phyloP scores from a whole-genome alignment of 2,329 filamentous ascomycete species.

The Diplodia scrobiculata region DNA sequence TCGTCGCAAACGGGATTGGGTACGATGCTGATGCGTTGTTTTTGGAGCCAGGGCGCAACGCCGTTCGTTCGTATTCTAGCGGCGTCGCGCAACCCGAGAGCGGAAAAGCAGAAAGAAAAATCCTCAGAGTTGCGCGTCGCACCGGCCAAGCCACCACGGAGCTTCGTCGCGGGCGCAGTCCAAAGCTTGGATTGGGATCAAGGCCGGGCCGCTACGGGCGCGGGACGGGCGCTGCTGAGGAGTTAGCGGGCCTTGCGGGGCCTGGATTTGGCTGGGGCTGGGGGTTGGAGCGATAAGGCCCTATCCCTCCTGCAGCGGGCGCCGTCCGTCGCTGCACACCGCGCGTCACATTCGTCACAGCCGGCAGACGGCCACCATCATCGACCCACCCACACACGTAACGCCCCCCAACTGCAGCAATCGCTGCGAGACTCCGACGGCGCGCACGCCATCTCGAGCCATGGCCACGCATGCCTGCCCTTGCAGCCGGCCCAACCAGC shows the following conservation, averaged over 20 bases:
- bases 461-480: constrained; percentile 9
- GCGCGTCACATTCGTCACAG: constrained; percentile 26
- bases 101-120: not conserved
- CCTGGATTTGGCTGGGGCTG: not conserved
- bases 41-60: not conserved
- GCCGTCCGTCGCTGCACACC: constrained; percentile 15
- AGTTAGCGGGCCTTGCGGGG: not conserved
- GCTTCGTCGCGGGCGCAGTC: not conserved
- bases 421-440: not conserved
- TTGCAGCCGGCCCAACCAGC: constrained; percentile 9
- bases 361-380: constrained; percentile 10
- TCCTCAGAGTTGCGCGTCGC: not conserved
- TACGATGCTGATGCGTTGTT: not conserved
- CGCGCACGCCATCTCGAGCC: constrained; percentile 1
- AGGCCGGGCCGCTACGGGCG: not conserved
- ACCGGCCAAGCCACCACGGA: constrained; percentile 9
- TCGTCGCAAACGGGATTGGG: too few relatives aligned
- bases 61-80: not conserved
- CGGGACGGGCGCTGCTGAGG: not conserved
- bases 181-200: not conserved
- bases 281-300: constrained; percentile 1
- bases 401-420: not conserved
- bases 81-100: not conserved
- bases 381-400: constrained; percentile 21
- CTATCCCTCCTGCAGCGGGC: not conserved